Evolutionary conservation across 768 basidiomycete genomes (phyloP).

Genomic region (Suillus ampliporus): DNA sequence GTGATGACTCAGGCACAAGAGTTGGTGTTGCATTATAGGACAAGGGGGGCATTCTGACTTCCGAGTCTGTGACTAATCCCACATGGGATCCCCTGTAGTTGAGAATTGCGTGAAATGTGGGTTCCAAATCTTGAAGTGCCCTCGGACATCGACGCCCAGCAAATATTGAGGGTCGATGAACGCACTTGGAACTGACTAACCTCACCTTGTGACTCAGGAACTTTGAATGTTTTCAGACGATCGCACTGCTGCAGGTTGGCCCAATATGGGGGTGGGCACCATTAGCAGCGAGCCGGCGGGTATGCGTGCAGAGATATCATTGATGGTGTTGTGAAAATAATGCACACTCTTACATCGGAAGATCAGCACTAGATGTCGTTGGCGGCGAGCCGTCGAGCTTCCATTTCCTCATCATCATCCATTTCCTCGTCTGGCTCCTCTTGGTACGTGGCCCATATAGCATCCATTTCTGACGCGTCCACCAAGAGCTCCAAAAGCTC

Average conservation of each 20-base stretch:
- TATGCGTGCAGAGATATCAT: neutral
- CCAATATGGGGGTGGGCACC: neutral
- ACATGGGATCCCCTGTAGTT: no score
- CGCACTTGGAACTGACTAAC: no score
- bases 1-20: no score
- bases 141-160: no score
- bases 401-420: conserved; percentile 64
- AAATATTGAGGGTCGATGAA: no score
- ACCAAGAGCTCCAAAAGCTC: conserved; percentile 70
- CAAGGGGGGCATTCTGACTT: no score
- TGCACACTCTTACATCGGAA: neutral
- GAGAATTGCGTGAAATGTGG: no score
- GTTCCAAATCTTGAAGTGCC: no score
- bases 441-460: conserved; percentile 66
- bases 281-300: neutral
- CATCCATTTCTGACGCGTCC: conserved; percentile 73
- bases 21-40: no score
- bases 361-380: conserved; percentile 14
- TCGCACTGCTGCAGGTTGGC: neutral
- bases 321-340: neutral
- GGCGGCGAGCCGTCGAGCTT: conserved; percentile 27
- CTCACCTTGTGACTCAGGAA: no score
- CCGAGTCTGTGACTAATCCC: no score
- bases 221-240: no score
- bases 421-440: conserved; percentile 46